These are phyloP conservation scores for Fraxinus greggii DNA, from an alignment of 305 asterid genomes.

Conservation along the genomic window DNA sequence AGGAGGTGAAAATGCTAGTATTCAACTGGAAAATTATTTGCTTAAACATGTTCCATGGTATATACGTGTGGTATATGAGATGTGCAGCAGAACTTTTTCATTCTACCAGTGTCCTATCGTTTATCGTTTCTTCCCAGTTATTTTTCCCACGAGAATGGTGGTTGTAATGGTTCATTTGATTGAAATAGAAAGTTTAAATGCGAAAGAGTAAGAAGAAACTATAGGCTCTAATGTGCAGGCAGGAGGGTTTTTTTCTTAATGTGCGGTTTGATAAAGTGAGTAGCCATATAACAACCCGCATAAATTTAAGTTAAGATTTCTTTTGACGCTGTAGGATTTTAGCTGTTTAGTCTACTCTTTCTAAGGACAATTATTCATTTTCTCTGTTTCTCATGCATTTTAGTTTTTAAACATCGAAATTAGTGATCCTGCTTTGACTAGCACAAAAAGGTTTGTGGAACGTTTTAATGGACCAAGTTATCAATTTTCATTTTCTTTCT, in stretches of 20 bases:
- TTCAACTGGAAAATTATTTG: slow-evolving; percentile 16
- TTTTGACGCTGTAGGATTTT: not conserved
- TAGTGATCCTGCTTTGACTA: not conserved
- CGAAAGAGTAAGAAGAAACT: not conserved
- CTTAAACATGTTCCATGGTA: not conserved
- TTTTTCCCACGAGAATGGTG: slow-evolving; percentile 1
- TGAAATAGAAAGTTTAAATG: not conserved
- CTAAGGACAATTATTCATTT: not conserved
- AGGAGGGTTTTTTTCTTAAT: not conserved
- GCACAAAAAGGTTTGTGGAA: not conserved
- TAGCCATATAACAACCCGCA: not conserved
- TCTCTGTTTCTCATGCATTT: not conserved
- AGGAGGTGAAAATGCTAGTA: slow-evolving; percentile 9
- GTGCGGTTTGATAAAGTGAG: not conserved
- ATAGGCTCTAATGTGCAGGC: not conserved
- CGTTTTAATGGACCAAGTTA: not conserved
- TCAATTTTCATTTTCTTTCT: not conserved
- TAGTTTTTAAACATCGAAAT: not conserved
- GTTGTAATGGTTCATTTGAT: slow-evolving; percentile 11
- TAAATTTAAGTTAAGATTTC: not conserved
- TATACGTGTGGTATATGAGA: not conserved
- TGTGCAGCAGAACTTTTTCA: not conserved
- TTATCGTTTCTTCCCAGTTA: not conserved
- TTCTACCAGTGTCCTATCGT: not conserved
- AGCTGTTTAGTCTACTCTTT: not conserved